Conservation (phyloP, 495 filamentous ascomycete genomes). For the Xylaria sp. region DNA sequence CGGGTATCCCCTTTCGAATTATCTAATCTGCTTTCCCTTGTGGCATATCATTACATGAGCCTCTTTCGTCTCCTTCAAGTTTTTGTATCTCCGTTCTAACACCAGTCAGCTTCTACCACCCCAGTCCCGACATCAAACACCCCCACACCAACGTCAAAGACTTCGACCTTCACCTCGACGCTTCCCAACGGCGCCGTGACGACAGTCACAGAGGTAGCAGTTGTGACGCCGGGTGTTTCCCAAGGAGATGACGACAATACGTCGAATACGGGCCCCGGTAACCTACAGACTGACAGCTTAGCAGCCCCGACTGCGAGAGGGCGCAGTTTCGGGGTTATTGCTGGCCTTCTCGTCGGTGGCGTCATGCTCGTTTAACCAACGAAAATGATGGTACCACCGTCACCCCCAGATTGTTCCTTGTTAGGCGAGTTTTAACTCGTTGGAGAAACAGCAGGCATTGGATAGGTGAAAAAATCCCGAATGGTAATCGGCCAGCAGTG, state of each 20-base stretch:
- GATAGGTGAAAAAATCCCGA: background rate
- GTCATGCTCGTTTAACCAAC: slow-evolving; percentile 17
- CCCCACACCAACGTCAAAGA: slow-evolving; percentile 31
- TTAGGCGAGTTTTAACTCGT: background rate
- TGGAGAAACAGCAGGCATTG: background rate
- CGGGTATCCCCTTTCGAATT: background rate
- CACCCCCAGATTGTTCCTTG: background rate
- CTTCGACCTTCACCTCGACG: slow-evolving; percentile 47
- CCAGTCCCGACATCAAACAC: slow-evolving; percentile 32
- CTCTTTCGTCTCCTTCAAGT: background rate
- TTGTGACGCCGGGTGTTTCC: slow-evolving; percentile 32
- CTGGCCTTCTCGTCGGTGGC: slow-evolving; percentile 38
- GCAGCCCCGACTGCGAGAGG: slow-evolving; percentile 29
- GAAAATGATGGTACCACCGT: background rate
- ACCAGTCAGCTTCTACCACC: slow-evolving; percentile 30
- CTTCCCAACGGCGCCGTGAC: slow-evolving; percentile 47
- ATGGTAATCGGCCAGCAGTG: background rate
- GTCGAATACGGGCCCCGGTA: slow-evolving; percentile 33
- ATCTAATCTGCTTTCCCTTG: background rate
- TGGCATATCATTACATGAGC: background rate
- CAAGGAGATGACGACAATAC: slow-evolving; percentile 26
- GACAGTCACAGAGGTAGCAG: slow-evolving; percentile 38
- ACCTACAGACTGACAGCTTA: slow-evolving; percentile 45
- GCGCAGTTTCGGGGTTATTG: slow-evolving; percentile 34
- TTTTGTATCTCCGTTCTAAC: slow-evolving; percentile 15